phyloP scores from a whole-genome alignment of 75 land plant species.

The Picea glauca region DNA sequence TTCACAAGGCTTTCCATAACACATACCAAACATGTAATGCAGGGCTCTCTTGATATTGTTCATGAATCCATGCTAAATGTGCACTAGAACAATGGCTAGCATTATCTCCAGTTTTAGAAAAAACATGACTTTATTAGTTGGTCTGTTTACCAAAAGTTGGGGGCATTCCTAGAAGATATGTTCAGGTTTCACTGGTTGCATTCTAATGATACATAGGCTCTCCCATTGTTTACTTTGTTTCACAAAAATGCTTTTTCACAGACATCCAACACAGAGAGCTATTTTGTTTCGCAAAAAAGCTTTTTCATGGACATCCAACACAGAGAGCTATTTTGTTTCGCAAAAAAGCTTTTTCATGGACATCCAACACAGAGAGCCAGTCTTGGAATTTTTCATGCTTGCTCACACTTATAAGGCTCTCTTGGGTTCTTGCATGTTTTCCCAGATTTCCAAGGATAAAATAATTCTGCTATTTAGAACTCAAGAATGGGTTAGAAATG shows the following conservation, averaged over 20 bases:
- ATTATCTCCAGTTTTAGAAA: neutral
- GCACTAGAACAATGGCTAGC: neutral
- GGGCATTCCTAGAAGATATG: neutral
- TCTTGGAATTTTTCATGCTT: neutral
- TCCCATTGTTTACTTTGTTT: neutral
- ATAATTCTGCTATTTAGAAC: neutral
- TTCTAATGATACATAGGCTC: neutral
- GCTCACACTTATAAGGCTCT: too few relatives aligned
- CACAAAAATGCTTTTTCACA: neutral
- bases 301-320: neutral
- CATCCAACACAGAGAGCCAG: neutral
- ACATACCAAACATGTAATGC: neutral
- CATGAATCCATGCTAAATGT: neutral
- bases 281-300: neutral
- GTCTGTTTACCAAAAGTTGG: neutral
- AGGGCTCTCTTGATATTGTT: neutral
- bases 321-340: neutral
- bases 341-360: neutral
- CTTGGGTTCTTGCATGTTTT: too few relatives aligned
- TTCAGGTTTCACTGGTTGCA: neutral
- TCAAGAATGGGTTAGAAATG: neutral
- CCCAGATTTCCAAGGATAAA: neutral
- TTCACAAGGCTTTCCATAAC: neutral
- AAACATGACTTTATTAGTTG: neutral
- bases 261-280: neutral